Conservation (phyloP, 805 yeast genomes). For the Wickerhamomyces hampshirensis region DNA sequence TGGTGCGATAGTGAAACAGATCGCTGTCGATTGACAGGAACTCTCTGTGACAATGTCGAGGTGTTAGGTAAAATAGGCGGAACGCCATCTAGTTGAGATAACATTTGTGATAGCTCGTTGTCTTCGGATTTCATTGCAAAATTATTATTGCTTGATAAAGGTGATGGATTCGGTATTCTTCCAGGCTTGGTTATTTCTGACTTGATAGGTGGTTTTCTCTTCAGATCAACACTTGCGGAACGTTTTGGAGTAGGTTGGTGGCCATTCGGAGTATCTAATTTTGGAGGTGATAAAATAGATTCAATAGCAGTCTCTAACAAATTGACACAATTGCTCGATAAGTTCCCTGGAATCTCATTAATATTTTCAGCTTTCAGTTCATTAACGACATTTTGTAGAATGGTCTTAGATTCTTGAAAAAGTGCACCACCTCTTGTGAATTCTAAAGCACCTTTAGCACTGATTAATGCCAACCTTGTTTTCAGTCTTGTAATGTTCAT, state of each 20-base stretch:
- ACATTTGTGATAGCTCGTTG: slow-evolving; percentile 20
- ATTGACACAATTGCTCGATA: slow-evolving; percentile 52
- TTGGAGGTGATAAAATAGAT: slow-evolving; percentile 54
- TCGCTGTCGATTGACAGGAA: slow-evolving; percentile 10
- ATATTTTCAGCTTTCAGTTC: slow-evolving; percentile 39
- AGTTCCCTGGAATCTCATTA: slow-evolving; percentile 54
- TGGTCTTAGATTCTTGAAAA: slow-evolving; percentile 59
- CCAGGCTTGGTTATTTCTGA: not conserved
- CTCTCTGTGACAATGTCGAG: slow-evolving; percentile 7
- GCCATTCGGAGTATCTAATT: slow-evolving; percentile 8
- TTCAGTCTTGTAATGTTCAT: slow-evolving; percentile 57
- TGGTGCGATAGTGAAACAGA: slow-evolving; percentile 10
- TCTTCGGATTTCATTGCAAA: slow-evolving; percentile 1
- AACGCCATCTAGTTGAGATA: slow-evolving; percentile 21
- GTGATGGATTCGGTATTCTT: slow-evolving; percentile 10
- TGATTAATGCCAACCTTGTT: slow-evolving; percentile 57
- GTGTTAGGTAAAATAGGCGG: slow-evolving; percentile 23
- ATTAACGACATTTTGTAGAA: slow-evolving; percentile 46
- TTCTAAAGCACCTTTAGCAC: slow-evolving; percentile 74
- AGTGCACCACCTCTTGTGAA: slow-evolving; percentile 80
- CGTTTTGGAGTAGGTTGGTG: slow-evolving; percentile 8
- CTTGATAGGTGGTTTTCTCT: slow-evolving; percentile 9
- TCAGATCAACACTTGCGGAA: slow-evolving; percentile 9
- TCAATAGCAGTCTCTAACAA: slow-evolving; percentile 57
- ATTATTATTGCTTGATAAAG: slow-evolving; percentile 12